Evolutionary conservation across 1,139 yeast species (phyloP), one percentile per base, ranked within the genome.

Genomic region (Spathaspora sp.): DNA sequence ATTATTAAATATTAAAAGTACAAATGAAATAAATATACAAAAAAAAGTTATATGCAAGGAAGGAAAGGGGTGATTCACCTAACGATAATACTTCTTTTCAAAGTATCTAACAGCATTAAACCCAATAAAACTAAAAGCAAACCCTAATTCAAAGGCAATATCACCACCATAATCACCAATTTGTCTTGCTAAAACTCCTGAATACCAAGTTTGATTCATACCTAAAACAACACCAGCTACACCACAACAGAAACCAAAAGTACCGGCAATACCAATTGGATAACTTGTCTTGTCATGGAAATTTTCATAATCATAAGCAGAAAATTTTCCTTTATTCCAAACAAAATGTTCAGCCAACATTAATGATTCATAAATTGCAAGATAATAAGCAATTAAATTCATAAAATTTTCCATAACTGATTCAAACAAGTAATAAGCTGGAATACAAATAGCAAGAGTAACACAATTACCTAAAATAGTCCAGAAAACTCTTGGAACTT

Each of bases 311-410:
- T 85, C 80, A 68, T 89, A 89, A 49, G 78, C 80, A 40, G 67
- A 56, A 48, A 70, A 72, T 57, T 80, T 76, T 46, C 86, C 86
- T 54, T 70, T 76, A 64, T 85, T 81, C 78, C 80, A 86, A 60
- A 89, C 74, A 61, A 87, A 82, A 68, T 90, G 97, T 67, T 89
- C 96, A 37, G 89, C 77, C 20, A 86, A 64, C 41, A 80, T 68
- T 63, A 89, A 80, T 43, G 88, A 81, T 60, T 81, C 82, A 71
- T 90, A 90, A 60, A 89, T 86, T 50, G 96, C 89, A 64, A 90
- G 76, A 81, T 93, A 90, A 77, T 90, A 90, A 52, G 89, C 93
- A 64, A 90, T 88, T 64, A 89, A 72, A 71, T 88, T 84, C 96
- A 90, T 89, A 70, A 90, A 89, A 69, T 86, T 83, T 50, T 80